Base-by-base conservation (phyloP, 1,284 basidiomycete genomes). In the Apiotrichum gamsii region DNA sequence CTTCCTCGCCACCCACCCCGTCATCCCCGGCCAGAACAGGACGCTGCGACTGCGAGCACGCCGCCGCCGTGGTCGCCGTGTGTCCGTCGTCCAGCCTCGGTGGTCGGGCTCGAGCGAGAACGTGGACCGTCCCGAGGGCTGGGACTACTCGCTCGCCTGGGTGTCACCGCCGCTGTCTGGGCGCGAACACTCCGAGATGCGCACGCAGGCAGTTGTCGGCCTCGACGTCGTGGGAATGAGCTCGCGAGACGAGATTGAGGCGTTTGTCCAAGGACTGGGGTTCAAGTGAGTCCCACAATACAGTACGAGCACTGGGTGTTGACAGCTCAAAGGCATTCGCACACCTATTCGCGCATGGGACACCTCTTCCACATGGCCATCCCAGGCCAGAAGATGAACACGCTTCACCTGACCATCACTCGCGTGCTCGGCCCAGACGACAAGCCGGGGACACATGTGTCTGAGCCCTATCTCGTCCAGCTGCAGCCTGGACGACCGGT, bases 331-430 rank as follows among this genome's bases (percentile, higher is more conserved):
- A 70, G 68, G 35, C 58, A 58, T 34, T 61, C 63, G n/a, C 68
- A 70, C 43, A 43, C 52, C 2, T 60, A 61, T 33, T 52, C 52
- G 1, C 56, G 60, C 5, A 33, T 33, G 25, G 68, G 68, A 1
- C 52, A 55, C 32, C 53, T 66, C 18, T 62, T 70, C 45, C 63
- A 69, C 48, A 44, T 70, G 41, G 63, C 67, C 2, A 39, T 67
- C 11, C 54, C 65, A 0, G 43, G 54, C 5, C 57, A 57, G 6
- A 47, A 50, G 4, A 37, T 43, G 1, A 28, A 45, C 21, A 64
- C 60, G 4, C 56, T 67, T 9, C 62, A 65, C 34, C 52, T 67
- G 23, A 52, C 59, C 20, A 49, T 67, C 44, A 59, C 65, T 8
- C 56, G 50, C 16, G 47, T 60, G 14, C 39, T 49, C 14, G 32